These are phyloP conservation scores for Pestalotiopsis sp. DNA, from an alignment of 2,329 filamentous ascomycete species.

Conservation along the genomic window DNA sequence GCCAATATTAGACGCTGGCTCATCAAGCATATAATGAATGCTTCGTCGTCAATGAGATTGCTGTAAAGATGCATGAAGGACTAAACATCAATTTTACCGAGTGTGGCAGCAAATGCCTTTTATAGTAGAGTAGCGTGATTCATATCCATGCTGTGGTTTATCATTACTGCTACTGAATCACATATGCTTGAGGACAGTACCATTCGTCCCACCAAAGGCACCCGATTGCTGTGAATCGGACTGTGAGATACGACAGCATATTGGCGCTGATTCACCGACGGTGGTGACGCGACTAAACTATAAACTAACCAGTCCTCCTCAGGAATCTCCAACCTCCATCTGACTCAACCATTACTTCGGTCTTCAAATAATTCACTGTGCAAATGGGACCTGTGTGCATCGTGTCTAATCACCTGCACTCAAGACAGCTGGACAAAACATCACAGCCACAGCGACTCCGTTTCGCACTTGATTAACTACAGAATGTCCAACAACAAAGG, in stretches of 20 bases:
- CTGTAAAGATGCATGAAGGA: neutral
- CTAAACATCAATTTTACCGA: neutral
- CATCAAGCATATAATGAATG: neutral
- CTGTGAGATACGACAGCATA: neutral
- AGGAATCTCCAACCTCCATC: neutral
- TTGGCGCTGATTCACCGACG: neutral
- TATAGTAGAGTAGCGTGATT: neutral
- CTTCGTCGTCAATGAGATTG: neutral
- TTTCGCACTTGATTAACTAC: neutral
- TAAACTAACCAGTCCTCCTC: neutral
- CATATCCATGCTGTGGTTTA: neutral
- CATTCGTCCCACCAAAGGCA: no score
- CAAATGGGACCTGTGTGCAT: no score
- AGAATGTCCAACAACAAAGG: neutral
- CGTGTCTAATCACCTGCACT: neutral
- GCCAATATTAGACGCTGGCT: neutral
- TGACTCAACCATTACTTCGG: neutral
- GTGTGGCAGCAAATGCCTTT: neutral
- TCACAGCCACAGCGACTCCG: neutral
- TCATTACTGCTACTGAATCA: neutral
- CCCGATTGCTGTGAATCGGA: neutral
- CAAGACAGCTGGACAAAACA: neutral
- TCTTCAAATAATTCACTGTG: neutral
- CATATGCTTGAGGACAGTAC: neutral
- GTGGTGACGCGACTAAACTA: neutral